Percentiles rank a stretch among this genome's conserved stretches.
phyloP scores from a whole-genome alignment of 2,329 filamentous ascomycete species.

The Stemphylium vesicarium region DNA sequence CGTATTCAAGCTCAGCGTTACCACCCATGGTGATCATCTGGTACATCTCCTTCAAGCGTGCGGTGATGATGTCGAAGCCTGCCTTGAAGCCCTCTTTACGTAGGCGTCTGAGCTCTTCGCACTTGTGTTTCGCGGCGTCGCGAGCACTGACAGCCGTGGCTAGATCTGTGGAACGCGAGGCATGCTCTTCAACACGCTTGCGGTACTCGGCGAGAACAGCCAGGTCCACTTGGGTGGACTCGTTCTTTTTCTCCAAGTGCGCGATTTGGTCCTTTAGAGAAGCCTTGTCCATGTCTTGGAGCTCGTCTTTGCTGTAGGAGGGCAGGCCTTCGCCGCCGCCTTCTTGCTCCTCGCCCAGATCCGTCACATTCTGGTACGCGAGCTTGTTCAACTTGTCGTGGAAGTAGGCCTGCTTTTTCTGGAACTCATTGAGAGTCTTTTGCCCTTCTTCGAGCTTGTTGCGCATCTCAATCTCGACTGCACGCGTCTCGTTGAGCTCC shows the following conservation, averaged over 20 bases:
- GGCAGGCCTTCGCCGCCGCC: slow-evolving; percentile 62
- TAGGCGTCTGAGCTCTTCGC: slow-evolving; percentile 87
- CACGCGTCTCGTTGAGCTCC: slow-evolving; percentile 87
- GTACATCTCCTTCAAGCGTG: slow-evolving; percentile 98
- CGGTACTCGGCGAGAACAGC: slow-evolving; percentile 87
- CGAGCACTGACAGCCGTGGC: slow-evolving; percentile 77
- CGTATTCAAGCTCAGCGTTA: slow-evolving; percentile 95
- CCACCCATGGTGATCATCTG: slow-evolving; percentile 99
- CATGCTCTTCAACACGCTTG: slow-evolving; percentile 82
- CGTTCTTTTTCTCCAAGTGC: slow-evolving; percentile 74
- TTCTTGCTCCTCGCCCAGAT: slow-evolving; percentile 64
- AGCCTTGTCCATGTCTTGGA: slow-evolving; percentile 68
- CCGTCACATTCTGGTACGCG: slow-evolving; percentile 74
- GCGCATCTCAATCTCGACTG: slow-evolving; percentile 94
- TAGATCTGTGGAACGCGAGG: slow-evolving; percentile 81
- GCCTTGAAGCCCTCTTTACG: slow-evolving; percentile 98
- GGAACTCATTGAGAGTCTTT: slow-evolving; percentile 84
- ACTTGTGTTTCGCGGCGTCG: slow-evolving; percentile 87
- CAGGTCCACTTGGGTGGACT: slow-evolving; percentile 86
- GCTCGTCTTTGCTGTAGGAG: slow-evolving; percentile 75
- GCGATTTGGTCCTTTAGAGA: slow-evolving; percentile 69
- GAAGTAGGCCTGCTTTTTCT: slow-evolving; percentile 85
- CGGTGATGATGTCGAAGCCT: slow-evolving; percentile 90
- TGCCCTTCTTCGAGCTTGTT: slow-evolving; percentile 98
- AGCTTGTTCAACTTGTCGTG: slow-evolving; percentile 88